These are phyloP conservation scores for Rhodotorula sp. DNA, from an alignment of 1,284 basidiomycete genomes.

Conservation along the genomic window DNA sequence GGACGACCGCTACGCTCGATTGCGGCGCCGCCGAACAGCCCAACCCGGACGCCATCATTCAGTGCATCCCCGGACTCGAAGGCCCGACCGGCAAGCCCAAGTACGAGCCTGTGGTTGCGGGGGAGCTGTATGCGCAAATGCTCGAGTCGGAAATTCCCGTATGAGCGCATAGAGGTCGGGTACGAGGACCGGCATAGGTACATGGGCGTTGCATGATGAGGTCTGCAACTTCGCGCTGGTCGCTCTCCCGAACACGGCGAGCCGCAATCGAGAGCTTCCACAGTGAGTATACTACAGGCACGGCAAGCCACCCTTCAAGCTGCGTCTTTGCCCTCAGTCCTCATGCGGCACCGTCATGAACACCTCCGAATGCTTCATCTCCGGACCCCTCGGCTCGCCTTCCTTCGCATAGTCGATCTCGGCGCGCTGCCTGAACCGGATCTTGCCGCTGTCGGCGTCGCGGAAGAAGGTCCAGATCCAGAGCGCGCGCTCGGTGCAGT, in stretches of 20 bases:
- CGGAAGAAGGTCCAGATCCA: slow-evolving; percentile 3
- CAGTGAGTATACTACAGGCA: too few relatives aligned
- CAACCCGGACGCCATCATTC: slow-evolving; percentile 17
- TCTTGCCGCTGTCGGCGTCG: neutral
- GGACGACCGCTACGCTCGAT: too few relatives aligned
- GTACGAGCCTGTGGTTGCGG: slow-evolving; percentile 21
- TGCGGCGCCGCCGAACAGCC: slow-evolving; percentile 6
- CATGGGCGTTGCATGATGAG: too few relatives aligned
- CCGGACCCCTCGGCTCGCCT: neutral
- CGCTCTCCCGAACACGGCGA: too few relatives aligned
- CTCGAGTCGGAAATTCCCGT: slow-evolving; percentile 25
- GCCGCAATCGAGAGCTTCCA: too few relatives aligned
- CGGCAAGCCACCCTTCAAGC: too few relatives aligned
- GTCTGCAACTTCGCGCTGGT: too few relatives aligned
- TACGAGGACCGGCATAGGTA: too few relatives aligned
- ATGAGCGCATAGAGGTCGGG: neutral
- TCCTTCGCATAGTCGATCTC: neutral
- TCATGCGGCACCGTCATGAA: too few relatives aligned
- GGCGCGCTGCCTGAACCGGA: neutral
- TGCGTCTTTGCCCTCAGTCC: too few relatives aligned
- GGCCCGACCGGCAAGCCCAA: slow-evolving; percentile 12
- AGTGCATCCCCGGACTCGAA: slow-evolving; percentile 23
- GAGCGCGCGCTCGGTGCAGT: neutral
- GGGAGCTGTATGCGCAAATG: slow-evolving; percentile 24
- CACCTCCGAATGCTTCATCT: too few relatives aligned